Base-by-base conservation (phyloP, 1,139 yeast species). In the Geotrichum macrosporum region DNA sequence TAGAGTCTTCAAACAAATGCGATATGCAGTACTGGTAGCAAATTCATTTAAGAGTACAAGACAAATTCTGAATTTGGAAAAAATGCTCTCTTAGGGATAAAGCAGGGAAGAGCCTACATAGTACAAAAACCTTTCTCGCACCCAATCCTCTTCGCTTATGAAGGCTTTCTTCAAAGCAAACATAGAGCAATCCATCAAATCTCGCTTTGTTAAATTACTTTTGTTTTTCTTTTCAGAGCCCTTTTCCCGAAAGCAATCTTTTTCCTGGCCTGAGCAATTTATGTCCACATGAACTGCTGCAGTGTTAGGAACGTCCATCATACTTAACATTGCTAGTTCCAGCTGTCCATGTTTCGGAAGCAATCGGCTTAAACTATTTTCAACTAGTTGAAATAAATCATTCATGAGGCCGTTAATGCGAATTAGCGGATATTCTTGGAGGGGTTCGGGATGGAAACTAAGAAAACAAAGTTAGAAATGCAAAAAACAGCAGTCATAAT, bases 281-380 rank as follows among this genome's bases (percentile, higher is more conserved):
- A 8, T 24, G 27, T 8, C 6, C 6, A 8, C 10, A 24, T 13
- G 35, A 10, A 31, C 20, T n/a, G 44, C 29, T 15, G 50, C 50
- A 2, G 47, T 42, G 10, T 37, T n/a, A 2, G 51, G 48, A 19
- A 48, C 34, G 5, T 41, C 41, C 15, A 48, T 30, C 12, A 44
- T 6, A n/a, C 39, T 39, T 13, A 48, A 20, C 26, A 48, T 26
- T 3, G 36, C 18, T 39, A 44, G 15, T 26, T 48, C 47, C 12
- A 40, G 19, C 27, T 36, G 43, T 12, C 41, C 42, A 26, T 48
- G 45, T 13, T 24, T 32, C 1, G 51, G 48, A n/a, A 48, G 15
- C 18, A 36, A 31, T 4, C 47, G 39, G 13, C 41, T 32, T n/a
- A 48, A 43, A 27, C 44, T 34, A 35, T 48, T 41, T 33, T 48